phyloP scores from a whole-genome alignment of 768 basidiomycete species.

The Amanita inopinata region DNA sequence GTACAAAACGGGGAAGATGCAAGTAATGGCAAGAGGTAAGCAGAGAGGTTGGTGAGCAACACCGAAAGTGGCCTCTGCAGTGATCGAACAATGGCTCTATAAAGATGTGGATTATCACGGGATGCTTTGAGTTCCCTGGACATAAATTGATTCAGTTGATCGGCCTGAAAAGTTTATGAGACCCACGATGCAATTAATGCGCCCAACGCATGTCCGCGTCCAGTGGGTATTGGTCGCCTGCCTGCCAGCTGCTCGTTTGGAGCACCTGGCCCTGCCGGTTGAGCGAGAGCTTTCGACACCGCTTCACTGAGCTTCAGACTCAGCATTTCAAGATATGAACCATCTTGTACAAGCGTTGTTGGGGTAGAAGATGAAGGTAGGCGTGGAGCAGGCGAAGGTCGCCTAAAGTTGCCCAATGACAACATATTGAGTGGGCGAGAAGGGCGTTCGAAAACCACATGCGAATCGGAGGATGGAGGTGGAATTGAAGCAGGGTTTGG shows the following conservation, averaged over 20 bases:
- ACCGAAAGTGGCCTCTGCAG: conserved; percentile 74
- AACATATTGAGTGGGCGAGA: conserved; percentile 48
- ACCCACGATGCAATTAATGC: conserved; percentile 64
- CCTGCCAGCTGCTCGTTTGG: conserved; percentile 50
- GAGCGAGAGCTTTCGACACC: conserved; percentile 64
- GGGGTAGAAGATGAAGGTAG: conserved; percentile 23
- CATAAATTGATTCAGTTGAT: conserved; percentile 12
- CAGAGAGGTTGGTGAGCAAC: conserved; percentile 58
- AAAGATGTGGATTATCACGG: conserved; percentile 51
- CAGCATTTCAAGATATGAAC: conserved; percentile 70
- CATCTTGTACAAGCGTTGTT: conserved; percentile 56
- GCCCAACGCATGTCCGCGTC: conserved; percentile 61
- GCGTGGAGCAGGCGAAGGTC: conserved; percentile 38
- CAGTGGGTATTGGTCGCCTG: conserved; percentile 63
- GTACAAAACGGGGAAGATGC: conserved; percentile 53
- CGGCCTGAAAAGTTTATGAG: conserved; percentile 6
- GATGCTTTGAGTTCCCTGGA: conserved; percentile 61
- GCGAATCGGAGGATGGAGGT: conserved; percentile 29
- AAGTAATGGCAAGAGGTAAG: conserved; percentile 54
- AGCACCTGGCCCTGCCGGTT: conserved; percentile 45
- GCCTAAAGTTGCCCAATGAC: conserved; percentile 49
- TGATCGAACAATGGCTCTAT: conserved; percentile 60
- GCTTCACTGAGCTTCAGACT: conserved; percentile 74
- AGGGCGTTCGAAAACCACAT: conserved; percentile 30
- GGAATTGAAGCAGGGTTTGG: conserved; percentile 32